Evolutionary conservation across 2,329 filamentous ascomycete species (phyloP), one percentile per base, ranked within the genome.

Genomic region (Boeremia lycopersici): DNA sequence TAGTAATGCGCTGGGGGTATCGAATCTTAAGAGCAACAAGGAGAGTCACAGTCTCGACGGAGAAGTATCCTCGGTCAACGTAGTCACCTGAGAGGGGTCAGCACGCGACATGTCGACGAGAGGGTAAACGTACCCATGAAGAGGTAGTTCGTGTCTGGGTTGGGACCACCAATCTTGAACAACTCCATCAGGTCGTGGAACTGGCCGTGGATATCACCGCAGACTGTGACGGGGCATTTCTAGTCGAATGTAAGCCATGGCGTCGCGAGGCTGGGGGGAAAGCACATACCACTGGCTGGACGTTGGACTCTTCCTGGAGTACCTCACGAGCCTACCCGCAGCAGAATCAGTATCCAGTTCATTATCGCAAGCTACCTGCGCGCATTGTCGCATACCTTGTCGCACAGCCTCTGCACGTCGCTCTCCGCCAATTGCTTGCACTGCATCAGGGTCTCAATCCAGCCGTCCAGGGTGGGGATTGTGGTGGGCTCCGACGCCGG

Each of bases 151-250:
- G 95, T 98, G 78, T 99, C 95, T 64, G 95, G 95, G 75, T 96
- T 97, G 57, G 93, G 92, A 49, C 95, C 95, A 67, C 95, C 95
- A 77, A 99, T 98, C 81, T 96, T 96, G 85, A 99, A 99, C 48
- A 99, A 86, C 81, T 99, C 95, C 92, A 99, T 98, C 77, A 99
- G 80, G 74, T 99, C 95, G 78, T 98, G 93, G 77, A 98, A 98
- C 79, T 99, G 95, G 65, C 95, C 95, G 78, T 99, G 95, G 75
- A 99, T 99, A 79, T 99, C 95, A 76, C 95, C 95, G 77, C 95
- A 98, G 60, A 99, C 95, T 52, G 95, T 99, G 65, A 98, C 95
- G 39, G 95, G 95, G 77, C 93, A 98, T 93, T 97, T 97, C 76
- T 78, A 56, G 23, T 40, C 31, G 15, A 33, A n/a, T 39, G 50